Percentiles rank a stretch among this genome's conserved stretches.
Evolutionary conservation across 208 protist species (phyloP).

Genomic region (Wallacemonas sp.): DNA sequence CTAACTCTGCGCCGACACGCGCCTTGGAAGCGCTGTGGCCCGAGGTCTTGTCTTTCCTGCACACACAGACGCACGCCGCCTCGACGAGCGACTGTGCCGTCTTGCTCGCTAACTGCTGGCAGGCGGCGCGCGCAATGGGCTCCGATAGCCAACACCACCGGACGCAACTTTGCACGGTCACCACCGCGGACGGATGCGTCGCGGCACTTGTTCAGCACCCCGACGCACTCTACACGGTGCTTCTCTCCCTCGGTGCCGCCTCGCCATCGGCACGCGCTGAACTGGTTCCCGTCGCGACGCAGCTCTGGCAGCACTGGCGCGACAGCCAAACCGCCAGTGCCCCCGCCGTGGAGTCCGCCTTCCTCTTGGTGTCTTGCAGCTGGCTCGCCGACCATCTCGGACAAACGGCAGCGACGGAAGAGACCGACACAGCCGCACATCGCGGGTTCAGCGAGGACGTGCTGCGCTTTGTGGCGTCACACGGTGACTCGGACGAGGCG

Average conservation of each 20-base stretch:
- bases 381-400: neutral
- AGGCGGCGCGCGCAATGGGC: neutral
- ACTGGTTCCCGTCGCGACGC: neutral
- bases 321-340: neutral
- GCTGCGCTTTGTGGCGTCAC: neutral
- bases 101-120: slow-evolving; percentile 9
- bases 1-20: neutral
- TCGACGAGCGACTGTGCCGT: slow-evolving; percentile 5
- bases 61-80: neutral
- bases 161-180: neutral
- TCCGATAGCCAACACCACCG: neutral
- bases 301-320: neutral
- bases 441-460: neutral
- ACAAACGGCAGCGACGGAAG: too few relatives aligned
- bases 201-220: neutral
- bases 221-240: neutral
- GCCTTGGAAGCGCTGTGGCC: too few relatives aligned
- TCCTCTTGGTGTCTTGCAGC: neutral
- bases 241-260: neutral
- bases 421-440: neutral
- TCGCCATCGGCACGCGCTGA: neutral
- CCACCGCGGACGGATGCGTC: neutral
- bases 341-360: neutral
- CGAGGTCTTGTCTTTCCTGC: neutral
- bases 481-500: neutral